Conservation (phyloP, 1,139 yeast species). For the Saccharomyces hybrid region DNA sequence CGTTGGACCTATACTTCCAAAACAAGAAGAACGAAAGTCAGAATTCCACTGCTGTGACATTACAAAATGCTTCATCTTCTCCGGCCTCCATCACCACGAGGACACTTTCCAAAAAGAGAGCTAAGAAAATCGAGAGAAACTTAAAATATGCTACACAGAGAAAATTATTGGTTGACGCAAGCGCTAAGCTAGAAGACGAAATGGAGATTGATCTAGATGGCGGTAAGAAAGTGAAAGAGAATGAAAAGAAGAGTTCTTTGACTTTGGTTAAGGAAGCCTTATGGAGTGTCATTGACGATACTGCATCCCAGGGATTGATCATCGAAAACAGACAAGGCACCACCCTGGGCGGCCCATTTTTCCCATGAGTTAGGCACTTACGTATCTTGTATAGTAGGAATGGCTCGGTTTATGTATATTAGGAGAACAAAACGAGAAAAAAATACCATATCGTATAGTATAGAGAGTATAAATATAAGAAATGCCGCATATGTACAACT, state of each 20-base stretch:
- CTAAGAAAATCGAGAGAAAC: constrained; percentile 76
- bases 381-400: constrained; percentile 1
- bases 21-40: constrained; percentile 11
- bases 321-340: constrained; percentile 64
- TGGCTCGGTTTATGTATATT: constrained; percentile 2
- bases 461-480: neutral
- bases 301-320: constrained; percentile 39
- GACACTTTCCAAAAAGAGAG: constrained; percentile 71
- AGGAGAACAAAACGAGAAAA: neutral
- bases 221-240: constrained; percentile 26
- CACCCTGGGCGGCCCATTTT: constrained; percentile 64
- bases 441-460: neutral
- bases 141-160: constrained; percentile 59
- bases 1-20: constrained; percentile 58
- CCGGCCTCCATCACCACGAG: constrained; percentile 47
- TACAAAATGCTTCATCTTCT: neutral
- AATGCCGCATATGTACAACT: constrained; percentile 2
- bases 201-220: constrained; percentile 46
- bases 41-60: constrained; percentile 12
- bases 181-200: constrained; percentile 37
- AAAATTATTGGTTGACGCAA: constrained; percentile 43
- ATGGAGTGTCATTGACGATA: constrained; percentile 60
- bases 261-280: constrained; percentile 56
- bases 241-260: constrained; percentile 33
- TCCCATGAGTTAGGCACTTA: constrained; percentile 16